Conservation (phyloP, 129 eudicot species). For the Flaveria sonorensis region DNA sequence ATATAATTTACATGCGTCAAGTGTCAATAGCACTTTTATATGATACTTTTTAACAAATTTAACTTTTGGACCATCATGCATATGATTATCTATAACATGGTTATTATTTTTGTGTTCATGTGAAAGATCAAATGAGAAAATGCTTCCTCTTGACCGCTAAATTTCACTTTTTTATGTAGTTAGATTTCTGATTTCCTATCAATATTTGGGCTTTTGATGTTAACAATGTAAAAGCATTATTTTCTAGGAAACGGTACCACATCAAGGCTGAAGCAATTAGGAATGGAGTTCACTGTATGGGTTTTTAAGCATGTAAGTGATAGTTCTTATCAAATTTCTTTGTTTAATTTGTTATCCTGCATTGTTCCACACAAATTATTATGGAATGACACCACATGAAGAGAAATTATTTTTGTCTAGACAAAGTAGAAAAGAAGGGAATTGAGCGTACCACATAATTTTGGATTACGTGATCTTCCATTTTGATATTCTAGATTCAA, state of each 20-base stretch:
- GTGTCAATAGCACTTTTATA: not conserved
- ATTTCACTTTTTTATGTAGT: not conserved
- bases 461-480: constrained; percentile 21
- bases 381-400: constrained; percentile 9
- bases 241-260: constrained; percentile 71
- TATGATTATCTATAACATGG: not conserved
- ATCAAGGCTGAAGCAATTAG: constrained; percentile 88
- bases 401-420: not conserved
- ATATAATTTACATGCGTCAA: too few relatives aligned
- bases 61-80: not conserved
- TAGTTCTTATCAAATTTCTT: constrained; percentile 16
- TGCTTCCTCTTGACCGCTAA: too few relatives aligned
- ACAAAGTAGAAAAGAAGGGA: constrained; percentile 15
- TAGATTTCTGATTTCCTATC: constrained; percentile 16
- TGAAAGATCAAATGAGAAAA: too few relatives aligned
- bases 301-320: constrained; percentile 93
- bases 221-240: constrained; percentile 21
- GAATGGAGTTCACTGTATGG: constrained; percentile 98
- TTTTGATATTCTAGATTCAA: not conserved
- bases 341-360: constrained; percentile 16
- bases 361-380: constrained; percentile 6
- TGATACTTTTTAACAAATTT: not conserved
- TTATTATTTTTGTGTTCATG: too few relatives aligned
- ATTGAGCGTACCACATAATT: not conserved
- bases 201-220: constrained; percentile 17